These are phyloP conservation scores for Clarkia xantiana DNA, from an alignment of 345 rosid genomes.

Conservation along the genomic window DNA sequence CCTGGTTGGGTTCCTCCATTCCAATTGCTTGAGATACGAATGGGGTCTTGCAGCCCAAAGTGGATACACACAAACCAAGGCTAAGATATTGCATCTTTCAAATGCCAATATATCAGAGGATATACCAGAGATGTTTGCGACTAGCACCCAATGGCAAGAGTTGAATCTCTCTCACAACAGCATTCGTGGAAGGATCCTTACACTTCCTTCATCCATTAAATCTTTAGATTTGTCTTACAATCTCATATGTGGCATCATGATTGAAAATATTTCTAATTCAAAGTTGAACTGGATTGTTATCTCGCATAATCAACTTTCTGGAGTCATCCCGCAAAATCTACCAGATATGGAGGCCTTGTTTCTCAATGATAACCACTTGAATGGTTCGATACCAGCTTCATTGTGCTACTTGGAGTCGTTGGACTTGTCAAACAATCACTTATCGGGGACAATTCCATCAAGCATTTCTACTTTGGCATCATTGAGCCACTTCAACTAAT, in stretches of 20 bases:
- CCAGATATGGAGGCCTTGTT: not conserved
- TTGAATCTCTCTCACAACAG: slow-evolving; percentile 1
- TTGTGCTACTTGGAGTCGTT: slow-evolving; percentile 4
- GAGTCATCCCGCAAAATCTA: not conserved
- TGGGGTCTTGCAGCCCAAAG: not conserved
- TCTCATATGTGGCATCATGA: too few species aligned
- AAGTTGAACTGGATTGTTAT: not conserved
- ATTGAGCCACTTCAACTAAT: not conserved
- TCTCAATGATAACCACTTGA: not conserved
- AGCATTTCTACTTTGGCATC: not conserved
- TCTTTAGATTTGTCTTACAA: too few species aligned
- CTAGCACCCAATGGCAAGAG: too few species aligned
- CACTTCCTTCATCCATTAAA: too few species aligned
- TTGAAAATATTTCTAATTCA: too few species aligned
- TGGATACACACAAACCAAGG: not conserved
- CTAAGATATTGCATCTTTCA: not conserved
- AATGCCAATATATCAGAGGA: not conserved
- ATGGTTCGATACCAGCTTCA: not conserved
- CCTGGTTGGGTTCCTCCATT: slow-evolving; percentile 2
- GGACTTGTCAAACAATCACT: not conserved
- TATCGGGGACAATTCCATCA: not conserved
- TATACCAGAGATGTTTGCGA: not conserved
- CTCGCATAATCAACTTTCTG: not conserved
- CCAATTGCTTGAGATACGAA: not conserved
- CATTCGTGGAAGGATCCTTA: too few species aligned